Percentiles rank a stretch among this genome's conserved stretches.
These are phyloP conservation scores for Chlamydomonas sp. DNA, from an alignment of 139 green algal genomes.

Conservation along the genomic window DNA sequence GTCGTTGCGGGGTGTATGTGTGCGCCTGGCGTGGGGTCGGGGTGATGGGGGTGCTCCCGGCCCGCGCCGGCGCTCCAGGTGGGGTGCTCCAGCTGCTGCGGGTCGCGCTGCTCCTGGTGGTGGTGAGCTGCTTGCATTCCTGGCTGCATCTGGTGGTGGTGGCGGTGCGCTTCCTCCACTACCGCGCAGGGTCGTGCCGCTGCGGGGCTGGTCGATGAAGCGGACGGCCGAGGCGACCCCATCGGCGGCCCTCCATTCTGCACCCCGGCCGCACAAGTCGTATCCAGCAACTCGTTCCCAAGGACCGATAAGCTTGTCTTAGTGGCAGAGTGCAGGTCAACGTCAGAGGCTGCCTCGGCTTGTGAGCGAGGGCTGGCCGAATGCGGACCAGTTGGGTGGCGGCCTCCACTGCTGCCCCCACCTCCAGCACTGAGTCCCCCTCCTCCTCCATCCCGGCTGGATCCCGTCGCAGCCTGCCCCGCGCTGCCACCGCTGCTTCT, in stretches of 20 bases:
- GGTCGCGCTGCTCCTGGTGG: neutral
- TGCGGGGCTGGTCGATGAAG: too few species aligned
- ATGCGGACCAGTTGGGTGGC: neutral
- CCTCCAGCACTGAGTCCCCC: neutral
- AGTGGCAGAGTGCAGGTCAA: too few species aligned
- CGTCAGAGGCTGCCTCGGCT: too few species aligned
- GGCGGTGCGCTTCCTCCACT: too few species aligned
- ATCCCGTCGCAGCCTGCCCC: neutral
- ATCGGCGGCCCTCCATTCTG: neutral
- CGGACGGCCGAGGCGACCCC: neutral
- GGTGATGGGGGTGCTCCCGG: neutral
- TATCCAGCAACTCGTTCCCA: too few species aligned
- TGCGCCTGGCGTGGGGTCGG: neutral
- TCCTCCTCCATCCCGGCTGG: neutral
- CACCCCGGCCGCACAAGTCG: too few species aligned
- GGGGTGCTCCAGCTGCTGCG: neutral
- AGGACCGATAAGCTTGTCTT: too few species aligned
- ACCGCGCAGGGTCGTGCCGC: too few species aligned
- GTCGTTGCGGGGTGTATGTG: neutral
- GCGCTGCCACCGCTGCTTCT: neutral
- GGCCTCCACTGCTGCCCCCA: neutral
- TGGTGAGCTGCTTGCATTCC: neutral
- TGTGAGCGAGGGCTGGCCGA: neutral
- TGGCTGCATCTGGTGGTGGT: slow-evolving; percentile 8
- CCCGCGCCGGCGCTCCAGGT: neutral